Conservation (phyloP, 805 yeast species). For the Hanseniaspora nectarophila region DNA sequence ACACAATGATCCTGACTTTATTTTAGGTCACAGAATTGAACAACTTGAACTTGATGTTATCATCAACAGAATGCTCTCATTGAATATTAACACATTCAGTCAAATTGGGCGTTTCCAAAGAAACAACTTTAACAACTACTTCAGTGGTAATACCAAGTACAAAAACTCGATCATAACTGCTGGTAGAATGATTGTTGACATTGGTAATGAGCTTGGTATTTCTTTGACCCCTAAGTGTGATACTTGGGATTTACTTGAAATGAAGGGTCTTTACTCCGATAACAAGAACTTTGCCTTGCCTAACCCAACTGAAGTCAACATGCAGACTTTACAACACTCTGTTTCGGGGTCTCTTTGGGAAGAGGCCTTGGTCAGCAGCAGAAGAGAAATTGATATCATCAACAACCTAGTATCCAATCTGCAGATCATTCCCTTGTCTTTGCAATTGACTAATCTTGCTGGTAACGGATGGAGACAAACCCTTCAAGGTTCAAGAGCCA, state of each 20-base stretch:
- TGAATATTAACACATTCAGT: conserved; percentile 65
- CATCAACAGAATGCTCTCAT: conserved; percentile 66
- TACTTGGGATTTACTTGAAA: conserved; percentile 86
- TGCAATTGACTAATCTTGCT: conserved; percentile 82
- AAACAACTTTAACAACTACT: conserved; percentile 64
- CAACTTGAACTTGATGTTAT: conserved; percentile 65
- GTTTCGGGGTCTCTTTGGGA: conserved; percentile 57
- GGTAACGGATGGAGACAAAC: conserved; percentile 98
- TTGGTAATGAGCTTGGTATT: conserved; percentile 89
- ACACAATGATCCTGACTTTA: conserved; percentile 80
- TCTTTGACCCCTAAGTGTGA: conserved; percentile 85
- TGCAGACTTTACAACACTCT: conserved; percentile 50
- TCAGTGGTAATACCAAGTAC: conserved; percentile 44
- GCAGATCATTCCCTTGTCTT: conserved; percentile 79
- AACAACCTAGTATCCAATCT: conserved; percentile 70
- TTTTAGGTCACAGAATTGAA: conserved; percentile 79
- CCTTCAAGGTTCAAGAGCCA: conserved; percentile 87
- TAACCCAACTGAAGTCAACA: conserved; percentile 50
- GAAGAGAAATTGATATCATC: conserved; percentile 51
- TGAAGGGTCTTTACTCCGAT: conserved; percentile 71
- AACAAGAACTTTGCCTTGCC: conserved; percentile 37
- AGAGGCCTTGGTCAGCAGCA: conserved; percentile 60
- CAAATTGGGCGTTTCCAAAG: conserved; percentile 72
- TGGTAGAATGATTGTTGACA: conserved; percentile 83
- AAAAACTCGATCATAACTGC: conserved; percentile 59